Evolutionary conservation across 2,329 filamentous ascomycete species (phyloP).

Genomic region (Talaromyces islandicus): DNA sequence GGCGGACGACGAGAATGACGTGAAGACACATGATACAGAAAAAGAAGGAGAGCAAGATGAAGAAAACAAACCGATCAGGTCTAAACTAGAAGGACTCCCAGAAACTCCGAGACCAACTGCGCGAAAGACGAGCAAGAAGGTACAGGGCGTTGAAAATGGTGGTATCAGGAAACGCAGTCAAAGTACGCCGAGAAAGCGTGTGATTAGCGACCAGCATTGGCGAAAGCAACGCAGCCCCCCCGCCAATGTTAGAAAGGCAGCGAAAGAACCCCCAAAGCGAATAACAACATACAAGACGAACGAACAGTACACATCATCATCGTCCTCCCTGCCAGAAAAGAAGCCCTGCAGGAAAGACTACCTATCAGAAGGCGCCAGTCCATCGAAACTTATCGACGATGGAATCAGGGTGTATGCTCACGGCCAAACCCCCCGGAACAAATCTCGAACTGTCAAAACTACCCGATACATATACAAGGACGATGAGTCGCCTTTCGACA

Average conservation of each 20-base stretch:
- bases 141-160: not conserved
- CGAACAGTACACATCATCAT: slow-evolving; percentile 19
- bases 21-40: not conserved
- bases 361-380: slow-evolving; percentile 14
- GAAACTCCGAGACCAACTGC: slow-evolving; percentile 4
- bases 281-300: slow-evolving; percentile 35
- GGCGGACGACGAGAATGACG: slow-evolving; percentile 53
- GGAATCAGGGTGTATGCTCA: slow-evolving; percentile 21
- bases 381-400: slow-evolving; percentile 18
- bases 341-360: slow-evolving; percentile 21
- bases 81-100: slow-evolving; percentile 15
- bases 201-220: slow-evolving; percentile 90
- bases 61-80: slow-evolving; percentile 14
- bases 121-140: slow-evolving; percentile 18
- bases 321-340: slow-evolving; percentile 21
- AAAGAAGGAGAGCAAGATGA: slow-evolving; percentile 17
- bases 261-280: slow-evolving; percentile 38
- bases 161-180: slow-evolving; percentile 36
- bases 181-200: slow-evolving; percentile 77
- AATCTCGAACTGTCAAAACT: slow-evolving; percentile 19
- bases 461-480: slow-evolving; percentile 15
- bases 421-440: slow-evolving; percentile 18
- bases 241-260: slow-evolving; percentile 25
- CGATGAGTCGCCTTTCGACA: slow-evolving; percentile 15
- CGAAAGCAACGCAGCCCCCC: slow-evolving; percentile 49